Percentiles rank a stretch among this genome's conserved stretches.
phyloP scores from a whole-genome alignment of 2,329 filamentous ascomycete genomes.

The Penicillium sp. region DNA sequence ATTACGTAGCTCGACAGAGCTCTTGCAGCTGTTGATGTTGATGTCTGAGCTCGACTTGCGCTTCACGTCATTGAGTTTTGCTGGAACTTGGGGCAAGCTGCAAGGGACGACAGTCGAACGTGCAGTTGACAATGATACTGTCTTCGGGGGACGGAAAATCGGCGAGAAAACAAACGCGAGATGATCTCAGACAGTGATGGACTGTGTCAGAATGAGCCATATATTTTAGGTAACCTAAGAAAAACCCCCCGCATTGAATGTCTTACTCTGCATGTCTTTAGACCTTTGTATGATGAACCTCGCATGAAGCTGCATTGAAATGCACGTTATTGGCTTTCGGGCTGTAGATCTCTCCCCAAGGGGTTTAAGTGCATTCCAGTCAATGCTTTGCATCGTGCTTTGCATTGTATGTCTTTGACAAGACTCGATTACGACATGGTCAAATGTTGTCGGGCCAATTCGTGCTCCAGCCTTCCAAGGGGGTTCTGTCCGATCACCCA shows the following conservation, averaged over 20 bases:
- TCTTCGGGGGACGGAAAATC: slow-evolving; percentile 15
- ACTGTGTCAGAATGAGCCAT: slow-evolving; percentile 5
- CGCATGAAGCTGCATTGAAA: slow-evolving; percentile 14
- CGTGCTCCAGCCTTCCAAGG: slow-evolving; percentile 2
- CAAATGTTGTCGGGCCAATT: not conserved
- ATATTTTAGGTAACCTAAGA: not conserved
- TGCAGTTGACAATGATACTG: slow-evolving; percentile 10
- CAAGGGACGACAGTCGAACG: slow-evolving; percentile 19
- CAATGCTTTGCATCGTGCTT: slow-evolving; percentile 2
- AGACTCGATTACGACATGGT: slow-evolving; percentile 2
- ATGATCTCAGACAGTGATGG: slow-evolving; percentile 12
- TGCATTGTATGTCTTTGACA: slow-evolving; percentile 3
- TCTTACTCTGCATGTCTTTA: slow-evolving; percentile 3
- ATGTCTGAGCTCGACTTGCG: slow-evolving; percentile 10
- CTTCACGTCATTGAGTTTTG: slow-evolving; percentile 7
- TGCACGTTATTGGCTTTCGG: not conserved
- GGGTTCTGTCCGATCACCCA: slow-evolving; percentile 1
- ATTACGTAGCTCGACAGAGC: slow-evolving; percentile 9
- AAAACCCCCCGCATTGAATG: slow-evolving; percentile 4
- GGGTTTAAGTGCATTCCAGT: slow-evolving; percentile 17
- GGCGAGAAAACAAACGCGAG: slow-evolving; percentile 3
- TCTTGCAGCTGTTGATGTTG: not conserved
- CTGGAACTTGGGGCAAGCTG: slow-evolving; percentile 6
- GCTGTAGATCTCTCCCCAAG: slow-evolving; percentile 15
- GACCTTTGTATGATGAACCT: slow-evolving; percentile 16